Evolutionary conservation across 106 monocot genomes (phyloP).

Genomic region (Dioscorea dumetorum): DNA sequence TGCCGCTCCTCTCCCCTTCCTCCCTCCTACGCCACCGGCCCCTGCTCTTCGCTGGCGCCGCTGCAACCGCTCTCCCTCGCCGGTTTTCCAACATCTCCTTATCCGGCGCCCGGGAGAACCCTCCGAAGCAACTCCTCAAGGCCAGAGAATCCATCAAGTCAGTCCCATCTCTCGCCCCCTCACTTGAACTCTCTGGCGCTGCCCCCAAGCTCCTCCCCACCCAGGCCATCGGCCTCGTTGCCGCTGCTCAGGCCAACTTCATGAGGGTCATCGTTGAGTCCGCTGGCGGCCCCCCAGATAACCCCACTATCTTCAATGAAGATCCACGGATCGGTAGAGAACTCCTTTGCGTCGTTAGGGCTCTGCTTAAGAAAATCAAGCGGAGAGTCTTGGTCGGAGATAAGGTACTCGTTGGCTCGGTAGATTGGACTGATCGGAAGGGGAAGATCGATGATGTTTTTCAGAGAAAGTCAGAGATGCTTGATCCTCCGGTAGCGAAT

Average conservation of each 20-base stretch:
- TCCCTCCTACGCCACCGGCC: constrained; percentile 13
- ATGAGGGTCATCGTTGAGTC: constrained; percentile 71
- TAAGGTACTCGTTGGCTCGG: constrained; percentile 61
- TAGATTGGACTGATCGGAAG: constrained; percentile 75
- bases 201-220: constrained; percentile 41
- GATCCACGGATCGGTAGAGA: constrained; percentile 42
- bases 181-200: background rate
- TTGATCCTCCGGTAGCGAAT: constrained; percentile 83
- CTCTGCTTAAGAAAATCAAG: constrained; percentile 84
- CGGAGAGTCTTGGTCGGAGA: constrained; percentile 85
- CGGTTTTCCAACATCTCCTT: constrained; percentile 4
- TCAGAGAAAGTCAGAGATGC: constrained; percentile 49
- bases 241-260: constrained; percentile 92
- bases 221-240: constrained; percentile 82
- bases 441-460: constrained; percentile 87
- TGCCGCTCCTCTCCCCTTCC: constrained; percentile 9
- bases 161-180: constrained; percentile 6
- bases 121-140: constrained; percentile 36
- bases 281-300: constrained; percentile 14
- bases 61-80: background rate
- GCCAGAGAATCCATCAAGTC: constrained; percentile 34
- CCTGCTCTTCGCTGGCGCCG: background rate
- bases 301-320: background rate
- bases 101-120: constrained; percentile 1
- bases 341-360: constrained; percentile 80